Evolutionary conservation across 176 grass and related monocot genomes (phyloP), one percentile per base, ranked within the genome.

Genomic region (Elymus sibiricus): DNA sequence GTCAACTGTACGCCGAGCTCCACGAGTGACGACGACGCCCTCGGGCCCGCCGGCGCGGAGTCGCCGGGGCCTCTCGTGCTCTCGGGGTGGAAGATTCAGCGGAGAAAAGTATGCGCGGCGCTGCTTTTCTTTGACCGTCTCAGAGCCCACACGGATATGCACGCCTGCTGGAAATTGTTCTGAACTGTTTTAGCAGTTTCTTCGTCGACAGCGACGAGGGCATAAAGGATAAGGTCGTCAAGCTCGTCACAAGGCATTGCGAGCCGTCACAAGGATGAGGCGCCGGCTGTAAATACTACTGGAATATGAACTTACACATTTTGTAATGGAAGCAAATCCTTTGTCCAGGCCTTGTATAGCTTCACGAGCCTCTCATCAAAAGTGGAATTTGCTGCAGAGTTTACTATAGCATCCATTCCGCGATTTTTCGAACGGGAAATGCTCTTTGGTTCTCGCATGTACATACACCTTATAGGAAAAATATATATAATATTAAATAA

Each of bases 1-100:
- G 79, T 67, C 82, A 80, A 49, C 85, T 90, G 4, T 90, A 80
- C 25, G 59, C 82, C 59, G 62, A 85, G 44, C 86, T 90, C 17
- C 31, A 14, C 32, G 82, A 81, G 27, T 81, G 77, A 80, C 64
- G 38, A 73, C 78, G 35, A 15, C 11, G 21, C 60, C 67, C 25
- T 29, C 24, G 58, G 27, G 22, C 83, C 38, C 64, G 51, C 64
- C 25, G 9, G 53, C 64, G 38, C 3, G 32, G 32, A 55, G 40
- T 85, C 73, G 53, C 40, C 64, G 35, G 44, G 5, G 26, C 77
- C 78, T n/a, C 37, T 39, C 31, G 9, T 53, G 70, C 2, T 47
- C 47, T 46, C 29, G 2, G 73, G 28, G 29, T 19, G 17, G 60
- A 27, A 58, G 69, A 89, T 68, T 85, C 82, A 89, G 59, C 22